phyloP scores from a whole-genome alignment of 2,329 filamentous ascomycete species.

The Fusarium austroafricanum region DNA sequence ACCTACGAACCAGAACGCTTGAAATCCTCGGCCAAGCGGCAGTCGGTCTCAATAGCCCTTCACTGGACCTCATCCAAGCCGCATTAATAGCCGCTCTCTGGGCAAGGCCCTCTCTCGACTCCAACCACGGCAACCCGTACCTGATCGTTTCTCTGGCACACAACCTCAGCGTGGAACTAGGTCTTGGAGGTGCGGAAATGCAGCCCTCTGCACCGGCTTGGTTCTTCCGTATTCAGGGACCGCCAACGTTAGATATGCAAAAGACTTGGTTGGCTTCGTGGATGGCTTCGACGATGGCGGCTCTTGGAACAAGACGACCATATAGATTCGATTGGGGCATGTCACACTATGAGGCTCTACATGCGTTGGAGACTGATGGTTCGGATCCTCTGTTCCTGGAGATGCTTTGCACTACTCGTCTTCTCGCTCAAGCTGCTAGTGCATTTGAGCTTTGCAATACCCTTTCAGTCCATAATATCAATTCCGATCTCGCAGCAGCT shows the following conservation, averaged over 20 bases:
- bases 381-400: conserved; percentile 21
- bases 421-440: conserved; percentile 10
- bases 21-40: conserved; percentile 23
- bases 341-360: conserved; percentile 21
- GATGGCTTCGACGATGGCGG: conserved; percentile 21
- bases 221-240: conserved; percentile 27
- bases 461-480: conserved; percentile 2
- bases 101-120: conserved; percentile 11
- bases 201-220: conserved; percentile 19
- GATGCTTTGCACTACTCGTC: conserved; percentile 11
- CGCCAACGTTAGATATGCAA: conserved; percentile 17
- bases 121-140: conserved; percentile 15
- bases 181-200: conserved; percentile 13
- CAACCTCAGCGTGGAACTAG: conserved; percentile 23
- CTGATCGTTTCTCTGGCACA: conserved; percentile 10
- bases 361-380: background rate
- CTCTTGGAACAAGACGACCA: conserved; percentile 5
- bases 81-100: conserved; percentile 19
- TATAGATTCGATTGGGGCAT: conserved; percentile 13
- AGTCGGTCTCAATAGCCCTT: conserved; percentile 12
- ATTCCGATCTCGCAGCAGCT: background rate
- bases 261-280: conserved; percentile 23
- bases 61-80: conserved; percentile 25
- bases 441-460: conserved; percentile 14
- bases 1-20: conserved; percentile 10